Base-by-base conservation (phyloP, 345 rosid species). In the Citrus hindsii region DNA sequence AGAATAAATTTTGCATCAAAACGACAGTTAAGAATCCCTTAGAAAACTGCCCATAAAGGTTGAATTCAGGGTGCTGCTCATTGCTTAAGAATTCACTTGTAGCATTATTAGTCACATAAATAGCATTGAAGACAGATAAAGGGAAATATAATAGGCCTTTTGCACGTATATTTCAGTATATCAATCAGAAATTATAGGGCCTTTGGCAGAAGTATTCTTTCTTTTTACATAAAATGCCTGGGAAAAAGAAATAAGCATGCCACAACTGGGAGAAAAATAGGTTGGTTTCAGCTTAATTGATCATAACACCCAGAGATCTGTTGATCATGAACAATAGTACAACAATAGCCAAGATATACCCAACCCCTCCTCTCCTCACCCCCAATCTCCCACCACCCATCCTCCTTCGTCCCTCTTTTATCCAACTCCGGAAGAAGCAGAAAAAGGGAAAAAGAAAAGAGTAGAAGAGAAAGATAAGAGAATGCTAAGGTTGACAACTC, bases 1-100 rank as follows among this genome's bases (percentile, higher is more conserved):
- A 76, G 35, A 69, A 83, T 28, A 46, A 76, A 71, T 5, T n/a
- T 55, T 22, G 25, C 35, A 70, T 59, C 62, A 13, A 68, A 71
- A 28, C 46, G 19, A 72, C 42, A 74, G 51, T 46, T 19, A 79
- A 3, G 14, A 19, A 30, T 25, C 53, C 21, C 51, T 59, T 30
- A 5, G 42, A 62, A 68, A 69, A 42, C 27, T 60, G 46, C 21
- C 25, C 4, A 30, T 28, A 14, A 77, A 69, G 13, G 58, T 69
- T 68, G 67, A 58, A 37, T 21, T 0, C 7, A 14, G 9, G 46
- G 58, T 53, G n/a, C 58, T 42, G 28, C 55, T 28, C 25, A n/a
- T 30, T 9, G 71, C 55, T 38, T 55, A 66, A 58, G 60, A 8
- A 25, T 51, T 30, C 67, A 82, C 55, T 40, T 8, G 61, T 22